A percentile compares a stretch with the other conserved stretches of the same genome.
Evolutionary conservation across 108 stramenopile species (phyloP).

Genomic region (Chaetoceros tenuissimus): DNA sequence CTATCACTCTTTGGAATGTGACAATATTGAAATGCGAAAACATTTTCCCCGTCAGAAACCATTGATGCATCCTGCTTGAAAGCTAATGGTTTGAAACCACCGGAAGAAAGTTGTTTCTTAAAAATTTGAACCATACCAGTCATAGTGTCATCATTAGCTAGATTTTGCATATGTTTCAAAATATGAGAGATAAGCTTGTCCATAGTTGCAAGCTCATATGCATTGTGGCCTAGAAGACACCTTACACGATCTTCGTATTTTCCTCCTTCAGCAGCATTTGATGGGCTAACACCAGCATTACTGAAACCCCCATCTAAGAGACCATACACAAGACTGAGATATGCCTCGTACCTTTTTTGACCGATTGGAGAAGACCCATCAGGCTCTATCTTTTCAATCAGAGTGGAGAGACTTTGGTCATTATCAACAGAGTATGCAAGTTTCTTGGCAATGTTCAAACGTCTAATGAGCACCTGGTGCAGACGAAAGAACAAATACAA

Average conservation of each 20-base stretch:
- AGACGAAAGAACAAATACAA: constrained; percentile 81
- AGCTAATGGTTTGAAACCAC: constrained; percentile 76
- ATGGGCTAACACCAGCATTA: constrained; percentile 17
- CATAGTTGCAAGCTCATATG: constrained; percentile 82
- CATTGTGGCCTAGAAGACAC: constrained; percentile 71
- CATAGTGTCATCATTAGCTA: constrained; percentile 79
- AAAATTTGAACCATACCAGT: constrained; percentile 74
- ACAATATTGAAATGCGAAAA: constrained; percentile 84
- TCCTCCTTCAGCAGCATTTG: constrained; percentile 46
- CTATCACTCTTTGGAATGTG: constrained; percentile 50
- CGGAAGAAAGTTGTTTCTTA: constrained; percentile 53
- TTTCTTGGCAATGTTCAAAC: constrained; percentile 67
- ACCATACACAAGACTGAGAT: constrained; percentile 56
- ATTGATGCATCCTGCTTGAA: constrained; percentile 80
- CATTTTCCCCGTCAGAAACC: constrained; percentile 76
- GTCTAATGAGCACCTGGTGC: constrained; percentile 70
- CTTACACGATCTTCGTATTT: constrained; percentile 79
- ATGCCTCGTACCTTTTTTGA: constrained; percentile 65
- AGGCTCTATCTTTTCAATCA: constrained; percentile 59
- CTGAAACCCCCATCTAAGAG: constrained; percentile 39
- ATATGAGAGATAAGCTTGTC: constrained; percentile 84
- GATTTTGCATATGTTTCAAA: constrained; percentile 73
- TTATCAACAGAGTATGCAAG: constrained; percentile 50
- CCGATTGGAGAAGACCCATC: constrained; percentile 42
- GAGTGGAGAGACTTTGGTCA: constrained; percentile 42